Conservation (phyloP, 805 yeast species). For the Cyberlindnera mrakii region DNA sequence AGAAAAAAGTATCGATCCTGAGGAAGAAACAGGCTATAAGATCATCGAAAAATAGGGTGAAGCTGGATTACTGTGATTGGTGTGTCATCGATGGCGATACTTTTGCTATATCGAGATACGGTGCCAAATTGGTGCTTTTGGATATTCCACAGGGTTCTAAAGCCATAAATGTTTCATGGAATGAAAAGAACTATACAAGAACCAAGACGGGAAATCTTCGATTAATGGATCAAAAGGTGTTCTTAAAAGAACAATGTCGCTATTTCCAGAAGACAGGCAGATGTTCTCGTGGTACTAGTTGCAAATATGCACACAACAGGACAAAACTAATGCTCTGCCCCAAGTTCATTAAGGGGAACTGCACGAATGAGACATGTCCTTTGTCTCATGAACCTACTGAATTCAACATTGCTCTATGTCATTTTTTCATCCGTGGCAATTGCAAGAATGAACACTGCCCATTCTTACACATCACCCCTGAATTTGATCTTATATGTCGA, state of each 20-base stretch:
- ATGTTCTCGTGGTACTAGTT: constrained; percentile 46
- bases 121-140: constrained; percentile 36
- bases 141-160: constrained; percentile 12
- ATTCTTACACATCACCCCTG: constrained; percentile 43
- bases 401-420: constrained; percentile 57
- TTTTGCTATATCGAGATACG: constrained; percentile 37
- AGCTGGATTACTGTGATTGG: constrained; percentile 41
- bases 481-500: constrained; percentile 46
- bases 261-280: constrained; percentile 23
- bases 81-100: constrained; percentile 33
- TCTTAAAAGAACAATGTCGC: constrained; percentile 23
- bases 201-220: constrained; percentile 25
- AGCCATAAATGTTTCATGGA: constrained; percentile 25
- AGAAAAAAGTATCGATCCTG: constrained; percentile 11
- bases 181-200: constrained; percentile 24
- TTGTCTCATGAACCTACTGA: constrained; percentile 53
- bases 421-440: constrained; percentile 38
- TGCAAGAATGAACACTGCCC: constrained; percentile 46
- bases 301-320: constrained; percentile 49
- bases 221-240: constrained; percentile 13
- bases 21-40: constrained; percentile 18
- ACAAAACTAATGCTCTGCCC: constrained; percentile 51
- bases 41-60: constrained; percentile 26
- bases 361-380: constrained; percentile 38
- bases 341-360: constrained; percentile 38